Percentiles rank a stretch among this genome's conserved stretches.
These are phyloP conservation scores for Wickerhamiella cacticola DNA, from an alignment of 805 yeast species.

Conservation along the genomic window DNA sequence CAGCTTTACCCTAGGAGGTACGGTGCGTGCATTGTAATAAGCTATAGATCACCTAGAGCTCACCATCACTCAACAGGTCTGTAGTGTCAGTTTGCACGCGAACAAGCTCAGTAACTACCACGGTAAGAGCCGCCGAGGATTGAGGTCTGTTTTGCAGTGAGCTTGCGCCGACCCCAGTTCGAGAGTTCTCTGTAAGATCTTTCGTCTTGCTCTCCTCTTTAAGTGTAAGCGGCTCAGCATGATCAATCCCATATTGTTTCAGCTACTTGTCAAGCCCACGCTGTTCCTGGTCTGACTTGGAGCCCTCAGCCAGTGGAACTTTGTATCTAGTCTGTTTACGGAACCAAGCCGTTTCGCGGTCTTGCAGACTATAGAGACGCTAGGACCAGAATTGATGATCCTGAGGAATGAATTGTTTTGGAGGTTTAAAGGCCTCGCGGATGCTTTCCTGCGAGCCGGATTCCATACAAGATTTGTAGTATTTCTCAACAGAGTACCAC, in stretches of 20 bases:
- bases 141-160: conserved; percentile 88
- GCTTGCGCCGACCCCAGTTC: conserved; percentile 82
- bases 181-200: conserved; percentile 53
- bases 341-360: conserved; percentile 66
- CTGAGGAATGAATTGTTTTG: conserved; percentile 67
- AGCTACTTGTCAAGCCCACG: conserved; percentile 38
- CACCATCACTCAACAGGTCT: conserved; percentile 18
- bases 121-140: conserved; percentile 86
- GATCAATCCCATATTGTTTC: conserved; percentile 60
- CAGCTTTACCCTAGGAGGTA: conserved; percentile 86
- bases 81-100: conserved; percentile 34
- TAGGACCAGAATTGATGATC: conserved; percentile 87
- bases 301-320: conserved; percentile 51
- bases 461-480: conserved; percentile 64
- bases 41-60: conserved; percentile 47
- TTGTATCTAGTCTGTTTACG: conserved; percentile 54
- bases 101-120: conserved; percentile 61
- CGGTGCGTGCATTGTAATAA: conserved; percentile 85
- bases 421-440: conserved; percentile 62
- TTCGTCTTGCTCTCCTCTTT: conserved; percentile 58
- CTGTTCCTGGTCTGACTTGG: conserved; percentile 34
- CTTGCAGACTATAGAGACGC: conserved; percentile 62
- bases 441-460: conserved; percentile 35
- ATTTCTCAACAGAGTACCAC: conserved; percentile 81
- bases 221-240: conserved; percentile 69